Evolutionary conservation across 345 rosid species (phyloP), one percentile per base, ranked within the genome.

Genomic region (Isatis tinctoria): DNA sequence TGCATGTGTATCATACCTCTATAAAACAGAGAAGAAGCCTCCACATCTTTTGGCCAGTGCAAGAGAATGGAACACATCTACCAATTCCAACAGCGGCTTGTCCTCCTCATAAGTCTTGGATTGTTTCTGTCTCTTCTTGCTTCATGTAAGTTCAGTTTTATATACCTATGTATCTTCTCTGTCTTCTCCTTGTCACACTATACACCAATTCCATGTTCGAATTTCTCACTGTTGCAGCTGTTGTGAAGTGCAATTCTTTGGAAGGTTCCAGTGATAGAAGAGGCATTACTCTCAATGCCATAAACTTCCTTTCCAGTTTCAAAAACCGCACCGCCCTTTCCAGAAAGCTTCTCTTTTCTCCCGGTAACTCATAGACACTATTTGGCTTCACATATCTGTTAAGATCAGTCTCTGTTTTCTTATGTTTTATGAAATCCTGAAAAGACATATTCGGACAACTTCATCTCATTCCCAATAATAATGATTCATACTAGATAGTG

Each of bases 321-420:
- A 2, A 30, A 49, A 75, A 62, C 36, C 36, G 17, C 60, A 70
- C 68, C 10, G 12, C 56, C 5, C 6, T 72, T 59, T 48, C 73
- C 22, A 40, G 81, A 60, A 77, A 72, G 73, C 73, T 77, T 60
- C 69, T 72, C 35, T 24, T 48, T 28, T 58, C 72, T 65, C 7
- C 67, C 1, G 69, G 76, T 77, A 77, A 14, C 4, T 6, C 20
- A 33, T 62, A 10, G n/a, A 65, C 36, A 28, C 41, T 56, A 11
- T 57, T 47, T 58, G 14, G 11, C 57, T 30, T 11, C 8, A 7
- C 49, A 28, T 69, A 33, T 18, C 28, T n/a, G 5, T 1, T 47
- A 47, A 17, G 28, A 30, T 3, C 18, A 47, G 10, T 13, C 32
- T 65, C 53, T 43, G 51, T 48, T 48, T 49, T 48, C 20, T 62